These are phyloP conservation scores for Pelargonium fulgidum DNA, from an alignment of 441 rosid species.

Conservation along the genomic window DNA sequence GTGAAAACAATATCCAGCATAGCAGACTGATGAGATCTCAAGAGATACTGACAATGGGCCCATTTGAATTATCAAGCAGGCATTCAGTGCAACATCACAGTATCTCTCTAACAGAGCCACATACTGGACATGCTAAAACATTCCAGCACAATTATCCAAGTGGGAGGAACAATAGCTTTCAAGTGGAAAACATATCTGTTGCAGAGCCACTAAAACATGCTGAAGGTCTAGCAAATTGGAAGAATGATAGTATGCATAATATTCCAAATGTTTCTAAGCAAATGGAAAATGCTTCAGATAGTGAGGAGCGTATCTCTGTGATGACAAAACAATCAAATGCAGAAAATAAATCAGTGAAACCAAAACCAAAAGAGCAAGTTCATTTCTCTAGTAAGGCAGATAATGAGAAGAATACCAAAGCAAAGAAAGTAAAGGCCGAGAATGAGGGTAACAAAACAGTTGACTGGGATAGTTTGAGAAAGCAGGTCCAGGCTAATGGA, in stretches of 20 bases:
- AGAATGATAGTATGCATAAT: conserved; percentile 28
- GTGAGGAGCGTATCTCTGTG: conserved; percentile 28
- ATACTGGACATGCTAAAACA: conserved; percentile 23
- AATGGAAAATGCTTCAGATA: conserved; percentile 28
- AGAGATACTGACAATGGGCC: conserved; percentile 22
- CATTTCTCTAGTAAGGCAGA: conserved; percentile 25
- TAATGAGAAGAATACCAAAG: conserved; percentile 34
- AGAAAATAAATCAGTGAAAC: conserved; percentile 28
- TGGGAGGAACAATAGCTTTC: conserved; percentile 30
- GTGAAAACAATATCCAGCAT: conserved; percentile 27
- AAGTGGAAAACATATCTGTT: conserved; percentile 26
- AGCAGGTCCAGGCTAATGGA: conserved; percentile 36
- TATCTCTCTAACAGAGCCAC: conserved; percentile 21
- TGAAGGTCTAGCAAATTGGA: conserved; percentile 28
- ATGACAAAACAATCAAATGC: conserved; percentile 24
- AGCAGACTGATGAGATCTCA: conserved; percentile 23
- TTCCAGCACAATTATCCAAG: conserved; percentile 24
- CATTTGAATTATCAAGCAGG: conserved; percentile 25
- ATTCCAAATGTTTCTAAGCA: conserved; percentile 25
- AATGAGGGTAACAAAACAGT: conserved; percentile 38
- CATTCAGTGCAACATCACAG: conserved; percentile 27
- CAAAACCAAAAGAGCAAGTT: conserved; percentile 34
- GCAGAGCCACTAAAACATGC: conserved; percentile 27
- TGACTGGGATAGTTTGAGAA: conserved; percentile 84
- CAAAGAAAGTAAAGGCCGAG: conserved; percentile 43